Base-by-base conservation (phyloP, 2,329 filamentous ascomycete species). In the Aureobasidium sp. region DNA sequence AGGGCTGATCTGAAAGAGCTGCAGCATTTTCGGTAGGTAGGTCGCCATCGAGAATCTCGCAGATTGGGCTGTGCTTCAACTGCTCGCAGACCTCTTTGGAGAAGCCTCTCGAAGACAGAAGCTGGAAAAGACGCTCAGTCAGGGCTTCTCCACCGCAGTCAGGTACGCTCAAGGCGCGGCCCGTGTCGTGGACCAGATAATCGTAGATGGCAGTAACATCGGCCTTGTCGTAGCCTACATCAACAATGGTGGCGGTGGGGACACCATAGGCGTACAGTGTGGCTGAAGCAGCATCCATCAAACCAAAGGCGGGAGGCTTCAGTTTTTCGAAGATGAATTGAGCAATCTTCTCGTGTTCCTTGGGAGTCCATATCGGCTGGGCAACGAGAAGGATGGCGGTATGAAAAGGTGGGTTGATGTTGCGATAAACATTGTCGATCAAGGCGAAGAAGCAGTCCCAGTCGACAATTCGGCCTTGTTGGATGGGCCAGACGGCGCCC, bases 281-380 rank as follows among this genome's bases (percentile, higher is more conserved):
- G 29, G 94, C 92, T 51, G 95, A 78, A 3, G 90, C 92, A 68
- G 91, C 88, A 75, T 97, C 90, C 78, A 99, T 88, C 65, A 97
- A 82, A 68, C 89, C 92, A 57, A 99, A 88, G 0, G 90, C 91
- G 0, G 94, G 94, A 0, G 91, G 94, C 78, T 93, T 94, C 72
- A 96, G 96, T 76, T 94, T 95, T 76, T 99, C 94, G 70, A 99
- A 99, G 66, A 97, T 85, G 79, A 96, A 99, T 66, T 94, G 90
- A 15, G 92, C 89, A 67, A 99, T 87, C 42, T 84, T 84, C 76
- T 97, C 93, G 72, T 88, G 88, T 74, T 97, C 91, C 65, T 88
- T 87, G 9, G 89, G 85, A 4, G 91, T 91, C 93, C 94, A 99
- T 68, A 87, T 87, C 4, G 94, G 92, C 68, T 96, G 90, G 8